phyloP scores from a whole-genome alignment of 495 filamentous ascomycete genomes.

The Annulohypoxylon bovei region DNA sequence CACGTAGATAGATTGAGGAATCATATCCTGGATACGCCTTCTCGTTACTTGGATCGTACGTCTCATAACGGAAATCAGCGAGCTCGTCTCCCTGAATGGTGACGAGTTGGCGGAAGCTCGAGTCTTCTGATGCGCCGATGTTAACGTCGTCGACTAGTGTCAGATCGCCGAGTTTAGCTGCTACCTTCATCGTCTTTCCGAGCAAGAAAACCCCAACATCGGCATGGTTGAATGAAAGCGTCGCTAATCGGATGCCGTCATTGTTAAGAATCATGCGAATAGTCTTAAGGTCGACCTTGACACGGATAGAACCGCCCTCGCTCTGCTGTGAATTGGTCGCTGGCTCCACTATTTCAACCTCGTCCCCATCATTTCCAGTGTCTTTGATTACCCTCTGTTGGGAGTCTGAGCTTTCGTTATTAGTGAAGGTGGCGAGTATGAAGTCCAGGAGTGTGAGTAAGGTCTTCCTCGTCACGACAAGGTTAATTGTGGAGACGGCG shows the following conservation, averaged over 20 bases:
- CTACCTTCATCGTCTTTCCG: slow-evolving; percentile 84
- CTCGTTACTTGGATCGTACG: slow-evolving; percentile 77
- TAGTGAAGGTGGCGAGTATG: slow-evolving; percentile 91
- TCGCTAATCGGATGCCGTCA: slow-evolving; percentile 93
- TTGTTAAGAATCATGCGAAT: slow-evolving; percentile 97
- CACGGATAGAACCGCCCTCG: slow-evolving; percentile 62
- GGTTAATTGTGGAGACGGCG: slow-evolving; percentile 91
- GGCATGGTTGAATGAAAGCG: slow-evolving; percentile 88
- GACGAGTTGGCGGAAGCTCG: slow-evolving; percentile 84
- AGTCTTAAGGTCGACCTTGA: slow-evolving; percentile 92
- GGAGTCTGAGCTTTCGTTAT: slow-evolving; percentile 62
- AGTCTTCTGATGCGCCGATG: slow-evolving; percentile 81
- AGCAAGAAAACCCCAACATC: slow-evolving; percentile 90
- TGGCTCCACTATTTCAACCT: slow-evolving; percentile 43
- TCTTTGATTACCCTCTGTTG: slow-evolving; percentile 51
- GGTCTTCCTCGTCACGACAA: slow-evolving; percentile 92
- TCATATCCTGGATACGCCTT: slow-evolving; percentile 92
- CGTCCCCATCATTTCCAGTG: slow-evolving; percentile 51
- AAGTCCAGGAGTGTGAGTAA: slow-evolving; percentile 96
- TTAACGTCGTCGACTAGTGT: slow-evolving; percentile 94
- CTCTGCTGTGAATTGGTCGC: slow-evolving; percentile 46
- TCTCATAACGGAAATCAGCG: slow-evolving; percentile 98
- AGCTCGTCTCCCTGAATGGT: slow-evolving; percentile 95
- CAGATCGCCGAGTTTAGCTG: slow-evolving; percentile 85
- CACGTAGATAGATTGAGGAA: slow-evolving; percentile 84